Conservation (phyloP, 1,284 basidiomycete genomes). For the Austropuccinia psidii region DNA sequence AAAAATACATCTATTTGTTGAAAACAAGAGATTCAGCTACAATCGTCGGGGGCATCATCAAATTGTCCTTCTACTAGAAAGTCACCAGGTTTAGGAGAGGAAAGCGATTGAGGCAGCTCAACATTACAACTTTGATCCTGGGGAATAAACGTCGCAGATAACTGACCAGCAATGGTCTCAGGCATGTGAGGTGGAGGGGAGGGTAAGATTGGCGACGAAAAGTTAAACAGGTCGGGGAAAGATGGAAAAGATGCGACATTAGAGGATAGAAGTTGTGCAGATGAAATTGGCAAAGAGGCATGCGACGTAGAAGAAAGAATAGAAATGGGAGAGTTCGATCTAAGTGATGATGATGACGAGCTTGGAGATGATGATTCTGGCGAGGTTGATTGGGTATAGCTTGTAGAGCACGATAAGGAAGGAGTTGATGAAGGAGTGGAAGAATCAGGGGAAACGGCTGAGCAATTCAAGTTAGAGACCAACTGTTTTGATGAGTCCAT, state of each 20-base stretch:
- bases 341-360: not conserved
- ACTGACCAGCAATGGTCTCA: not conserved
- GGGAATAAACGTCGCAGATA: not conserved
- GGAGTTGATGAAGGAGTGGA: not conserved
- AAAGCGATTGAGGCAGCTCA: no score
- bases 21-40: no score
- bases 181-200: not conserved
- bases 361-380: not conserved
- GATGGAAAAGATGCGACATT: not conserved
- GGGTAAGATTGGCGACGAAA: not conserved
- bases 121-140: no score
- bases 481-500: slow-evolving; percentile 1
- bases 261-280: not conserved
- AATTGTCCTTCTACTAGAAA: no score
- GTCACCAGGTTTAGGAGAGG: no score
- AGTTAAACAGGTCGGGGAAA: no score
- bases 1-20: no score
- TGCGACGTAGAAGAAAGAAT: not conserved
- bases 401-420: not conserved
- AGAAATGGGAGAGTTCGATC: not conserved
- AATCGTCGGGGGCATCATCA: no score
- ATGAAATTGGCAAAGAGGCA: not conserved
- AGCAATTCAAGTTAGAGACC: not conserved
- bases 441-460: not conserved
- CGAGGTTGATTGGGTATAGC: not conserved